These are phyloP conservation scores for Aureobasidium sp. DNA, from an alignment of 2,329 filamentous ascomycete genomes.

Conservation along the genomic window DNA sequence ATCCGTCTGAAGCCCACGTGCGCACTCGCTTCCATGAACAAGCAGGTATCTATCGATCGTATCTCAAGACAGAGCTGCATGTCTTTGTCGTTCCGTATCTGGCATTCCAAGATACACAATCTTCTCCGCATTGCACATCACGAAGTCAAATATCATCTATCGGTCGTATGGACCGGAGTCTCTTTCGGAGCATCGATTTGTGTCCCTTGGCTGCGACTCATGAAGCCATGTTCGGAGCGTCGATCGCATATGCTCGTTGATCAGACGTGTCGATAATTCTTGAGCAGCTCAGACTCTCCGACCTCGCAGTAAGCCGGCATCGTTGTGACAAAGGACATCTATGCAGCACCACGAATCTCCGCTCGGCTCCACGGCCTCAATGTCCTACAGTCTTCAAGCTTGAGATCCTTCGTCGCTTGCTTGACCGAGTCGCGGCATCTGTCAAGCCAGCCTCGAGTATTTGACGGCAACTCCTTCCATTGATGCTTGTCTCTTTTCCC, in stretches of 20 bases:
- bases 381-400: neutral
- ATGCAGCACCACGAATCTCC: neutral
- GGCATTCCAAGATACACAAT: neutral
- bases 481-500: neutral
- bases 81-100: neutral
- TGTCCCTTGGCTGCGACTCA: neutral
- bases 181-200: neutral
- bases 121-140: neutral
- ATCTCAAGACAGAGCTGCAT: neutral
- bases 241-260: neutral
- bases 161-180: neutral
- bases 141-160: neutral
- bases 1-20: constrained; percentile 7
- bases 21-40: neutral
- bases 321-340: neutral
- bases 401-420: neutral
- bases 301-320: neutral
- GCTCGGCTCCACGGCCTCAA: neutral
- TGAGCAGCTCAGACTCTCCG: neutral
- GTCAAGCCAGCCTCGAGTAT: neutral
- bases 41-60: neutral
- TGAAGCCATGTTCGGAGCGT: neutral
- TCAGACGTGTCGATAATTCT: neutral
- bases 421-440: neutral
- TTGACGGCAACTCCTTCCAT: neutral